phyloP scores from a whole-genome alignment of 805 yeast genomes.

The Yarrowia sp. region DNA sequence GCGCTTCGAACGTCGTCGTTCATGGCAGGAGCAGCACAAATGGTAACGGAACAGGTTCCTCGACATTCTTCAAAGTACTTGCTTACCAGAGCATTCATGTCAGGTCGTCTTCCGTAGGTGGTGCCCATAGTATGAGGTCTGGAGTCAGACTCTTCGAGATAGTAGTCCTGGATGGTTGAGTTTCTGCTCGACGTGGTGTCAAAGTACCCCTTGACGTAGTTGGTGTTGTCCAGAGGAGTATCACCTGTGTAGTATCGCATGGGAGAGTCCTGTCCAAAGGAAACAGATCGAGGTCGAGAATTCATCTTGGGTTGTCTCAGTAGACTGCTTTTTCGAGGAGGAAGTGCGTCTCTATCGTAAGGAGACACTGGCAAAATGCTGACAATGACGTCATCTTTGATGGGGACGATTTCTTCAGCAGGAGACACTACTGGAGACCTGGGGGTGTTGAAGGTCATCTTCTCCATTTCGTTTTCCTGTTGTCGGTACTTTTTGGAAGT shows the following conservation, averaged over 20 bases:
- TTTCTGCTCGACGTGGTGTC: background rate
- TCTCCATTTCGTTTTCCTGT: background rate
- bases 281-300: background rate
- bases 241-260: conserved; percentile 25
- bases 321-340: background rate
- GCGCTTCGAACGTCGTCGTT: conserved; percentile 54
- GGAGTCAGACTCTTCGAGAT: background rate
- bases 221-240: background rate
- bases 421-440: too few species aligned
- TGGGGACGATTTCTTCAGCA: too few species aligned
- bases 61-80: conserved; percentile 30
- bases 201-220: background rate
- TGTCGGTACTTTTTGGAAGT: conserved; percentile 29
- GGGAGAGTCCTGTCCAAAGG: background rate
- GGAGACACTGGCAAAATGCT: background rate
- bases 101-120: conserved; percentile 32
- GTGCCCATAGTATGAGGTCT: background rate
- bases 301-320: background rate
- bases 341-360: background rate
- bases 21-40: conserved; percentile 62
- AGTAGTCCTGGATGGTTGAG: background rate
- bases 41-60: conserved; percentile 51
- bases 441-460: background rate
- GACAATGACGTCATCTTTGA: background rate
- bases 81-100: background rate